Evolutionary conservation across 257 asterid species (phyloP), one percentile per base, ranked within the genome.

Genomic region (Ligustrum vulgare): DNA sequence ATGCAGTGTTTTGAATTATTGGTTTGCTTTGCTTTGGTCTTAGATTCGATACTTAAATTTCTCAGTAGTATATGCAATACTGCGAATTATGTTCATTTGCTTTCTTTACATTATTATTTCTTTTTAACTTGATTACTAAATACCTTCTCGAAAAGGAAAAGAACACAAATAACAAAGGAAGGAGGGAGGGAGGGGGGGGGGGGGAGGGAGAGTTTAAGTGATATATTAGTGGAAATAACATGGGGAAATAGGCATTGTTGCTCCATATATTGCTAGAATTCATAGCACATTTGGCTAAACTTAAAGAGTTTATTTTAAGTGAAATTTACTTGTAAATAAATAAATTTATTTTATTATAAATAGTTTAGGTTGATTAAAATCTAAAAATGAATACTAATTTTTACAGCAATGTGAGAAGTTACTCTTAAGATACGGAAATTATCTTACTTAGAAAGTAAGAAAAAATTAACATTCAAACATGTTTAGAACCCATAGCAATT

Each of bases 1-100:
- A 22, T 22, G 3, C 34, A 47, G 6, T 65, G 31, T 47, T 71
- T n/a, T 74, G 60, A 62, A 71, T 71, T 72, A 8, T 18, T 72
- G 70, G 70, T 67, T 76, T 28, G 67, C 23, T 72, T 70, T 69
- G 49, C 16, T 32, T 68, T 32, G 13, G 25, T 34, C 54, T 70
- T 47, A 7, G 34, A 11, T 51, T 67, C n/a, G 11, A 58, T 67
- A 69, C 23, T 65, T 67, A 71, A 49, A 9, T 54, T 69, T 28
- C 15, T 34, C 35, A 0, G 2, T 20, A 28, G 25, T 20, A 12
- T 13, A 4, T 15, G 34, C 5, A 10, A 31, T 39, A 9, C 13
- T 39, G 45, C 3, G 4, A 39, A 51, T 47, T 60, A 11, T 79
- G 45, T 45, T 33, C 11, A 34, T 58, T 7, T 13, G 31, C 25